These are phyloP conservation scores for Penicillium sp. DNA, from an alignment of 2,329 filamentous ascomycete genomes.

Conservation along the genomic window DNA sequence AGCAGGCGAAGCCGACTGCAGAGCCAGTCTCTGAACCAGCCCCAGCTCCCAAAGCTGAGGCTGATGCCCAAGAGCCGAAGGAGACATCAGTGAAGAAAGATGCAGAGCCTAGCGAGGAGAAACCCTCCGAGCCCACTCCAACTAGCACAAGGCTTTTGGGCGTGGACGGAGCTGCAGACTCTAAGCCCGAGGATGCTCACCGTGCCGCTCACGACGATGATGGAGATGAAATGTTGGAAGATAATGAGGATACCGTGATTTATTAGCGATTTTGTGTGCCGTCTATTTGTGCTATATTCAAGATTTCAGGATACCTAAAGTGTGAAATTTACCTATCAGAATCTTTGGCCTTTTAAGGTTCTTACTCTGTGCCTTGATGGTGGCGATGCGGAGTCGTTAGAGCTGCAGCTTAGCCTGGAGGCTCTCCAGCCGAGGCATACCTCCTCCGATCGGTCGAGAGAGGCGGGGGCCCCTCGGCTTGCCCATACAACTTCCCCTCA, in stretches of 20 bases:
- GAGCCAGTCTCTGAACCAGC: slow-evolving; percentile 35
- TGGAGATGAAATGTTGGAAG: slow-evolving; percentile 77
- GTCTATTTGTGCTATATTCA: slow-evolving; percentile 2
- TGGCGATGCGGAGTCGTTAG: background rate
- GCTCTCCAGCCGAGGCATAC: slow-evolving; percentile 22
- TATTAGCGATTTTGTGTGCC: slow-evolving; percentile 60
- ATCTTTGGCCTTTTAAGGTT: background rate
- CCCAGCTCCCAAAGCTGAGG: slow-evolving; percentile 27
- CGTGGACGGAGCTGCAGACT: slow-evolving; percentile 39
- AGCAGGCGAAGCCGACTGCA: slow-evolving; percentile 17
- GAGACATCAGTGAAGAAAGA: slow-evolving; percentile 47
- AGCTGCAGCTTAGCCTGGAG: slow-evolving; percentile 9
- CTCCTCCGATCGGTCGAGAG: slow-evolving; percentile 4
- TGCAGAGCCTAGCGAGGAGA: slow-evolving; percentile 33
- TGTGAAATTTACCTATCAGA: background rate
- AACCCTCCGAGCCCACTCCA: slow-evolving; percentile 21
- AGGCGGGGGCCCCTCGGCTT: slow-evolving; percentile 13
- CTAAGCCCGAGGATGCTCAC: slow-evolving; percentile 48
- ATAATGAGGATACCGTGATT: slow-evolving; percentile 88
- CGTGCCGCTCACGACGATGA: slow-evolving; percentile 64
- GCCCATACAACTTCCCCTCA: background rate
- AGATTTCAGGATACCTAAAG: background rate
- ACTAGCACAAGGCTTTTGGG: slow-evolving; percentile 35
- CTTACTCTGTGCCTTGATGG: background rate
- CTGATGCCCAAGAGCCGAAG: slow-evolving; percentile 35